These are phyloP conservation scores for Cicer arietinum DNA, from an alignment of 306 rosid species.

Conservation along the genomic window DNA sequence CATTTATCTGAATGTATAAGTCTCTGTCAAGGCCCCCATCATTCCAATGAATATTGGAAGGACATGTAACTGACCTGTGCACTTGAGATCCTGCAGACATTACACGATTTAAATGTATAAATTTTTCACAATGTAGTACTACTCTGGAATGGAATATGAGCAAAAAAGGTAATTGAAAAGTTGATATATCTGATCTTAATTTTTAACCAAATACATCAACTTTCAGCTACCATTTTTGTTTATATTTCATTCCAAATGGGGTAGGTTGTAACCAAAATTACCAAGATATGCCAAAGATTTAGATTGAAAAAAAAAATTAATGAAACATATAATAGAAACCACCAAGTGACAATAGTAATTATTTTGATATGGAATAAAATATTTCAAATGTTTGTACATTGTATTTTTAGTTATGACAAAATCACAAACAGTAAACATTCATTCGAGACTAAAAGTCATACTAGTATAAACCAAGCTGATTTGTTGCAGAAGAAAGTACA, in stretches of 20 bases:
- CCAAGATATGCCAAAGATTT: constrained; percentile 4
- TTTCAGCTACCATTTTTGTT: too few species aligned
- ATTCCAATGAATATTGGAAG: constrained; percentile 75
- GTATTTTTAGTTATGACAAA: constrained; percentile 13
- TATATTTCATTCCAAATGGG: too few species aligned
- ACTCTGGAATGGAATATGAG: too few species aligned
- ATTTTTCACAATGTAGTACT: constrained; percentile 29
- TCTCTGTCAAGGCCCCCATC: constrained; percentile 96
- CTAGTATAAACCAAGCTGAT: constrained; percentile 33
- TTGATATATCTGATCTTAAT: too few species aligned
- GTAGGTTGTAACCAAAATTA: constrained; percentile 26
- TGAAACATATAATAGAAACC: constrained; percentile 35
- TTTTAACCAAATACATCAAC: too few species aligned
- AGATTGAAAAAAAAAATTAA: constrained; percentile 28
- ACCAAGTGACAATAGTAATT: constrained; percentile 23
- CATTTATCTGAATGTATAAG: constrained; percentile 74
- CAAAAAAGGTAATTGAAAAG: too few species aligned
- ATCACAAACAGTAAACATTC: constrained; percentile 3
- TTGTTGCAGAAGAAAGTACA: constrained; percentile 34
- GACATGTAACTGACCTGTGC: constrained; percentile 63
- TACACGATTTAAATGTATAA: constrained; percentile 7
- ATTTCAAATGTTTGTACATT: constrained; percentile 23
- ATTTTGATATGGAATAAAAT: constrained; percentile 32
- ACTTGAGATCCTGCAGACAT: constrained; percentile 62
- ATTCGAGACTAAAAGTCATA: constrained; percentile 14